Evolutionary conservation across 2,329 filamentous ascomycete species (phyloP).

Genomic region (Aureobasidium lini): DNA sequence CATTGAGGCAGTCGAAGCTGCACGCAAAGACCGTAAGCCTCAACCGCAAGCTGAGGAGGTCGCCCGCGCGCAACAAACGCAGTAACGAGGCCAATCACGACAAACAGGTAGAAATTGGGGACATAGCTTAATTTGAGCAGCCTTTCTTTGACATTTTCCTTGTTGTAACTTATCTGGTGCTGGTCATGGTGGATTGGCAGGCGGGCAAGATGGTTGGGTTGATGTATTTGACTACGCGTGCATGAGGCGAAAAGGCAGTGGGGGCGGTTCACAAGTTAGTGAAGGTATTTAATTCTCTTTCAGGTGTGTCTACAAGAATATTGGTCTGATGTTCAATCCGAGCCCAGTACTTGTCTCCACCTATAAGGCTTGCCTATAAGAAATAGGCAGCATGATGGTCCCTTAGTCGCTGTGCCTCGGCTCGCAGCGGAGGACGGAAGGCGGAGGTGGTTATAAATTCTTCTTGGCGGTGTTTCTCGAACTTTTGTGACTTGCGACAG

Average conservation of each 20-base stretch:
- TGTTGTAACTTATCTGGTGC: background rate
- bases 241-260: background rate
- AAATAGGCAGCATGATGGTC: background rate
- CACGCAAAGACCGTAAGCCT: constrained; percentile 30
- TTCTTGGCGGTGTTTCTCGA: background rate
- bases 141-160: background rate
- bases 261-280: background rate
- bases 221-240: background rate
- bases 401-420: background rate
- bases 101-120: background rate
- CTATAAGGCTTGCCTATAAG: background rate
- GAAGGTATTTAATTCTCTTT: background rate
- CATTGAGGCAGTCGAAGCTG: constrained; percentile 36
- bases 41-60: background rate
- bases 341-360: background rate
- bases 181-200: constrained; percentile 1
- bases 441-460: background rate
- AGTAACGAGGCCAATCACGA: background rate
- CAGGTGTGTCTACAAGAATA: background rate
- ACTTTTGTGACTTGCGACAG: background rate
- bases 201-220: background rate
- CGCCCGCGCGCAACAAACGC: background rate
- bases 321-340: background rate
- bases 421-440: background rate
- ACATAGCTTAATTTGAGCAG: background rate